phyloP scores from a whole-genome alignment of 495 filamentous ascomycete species.

The Neurospora sp. region DNA sequence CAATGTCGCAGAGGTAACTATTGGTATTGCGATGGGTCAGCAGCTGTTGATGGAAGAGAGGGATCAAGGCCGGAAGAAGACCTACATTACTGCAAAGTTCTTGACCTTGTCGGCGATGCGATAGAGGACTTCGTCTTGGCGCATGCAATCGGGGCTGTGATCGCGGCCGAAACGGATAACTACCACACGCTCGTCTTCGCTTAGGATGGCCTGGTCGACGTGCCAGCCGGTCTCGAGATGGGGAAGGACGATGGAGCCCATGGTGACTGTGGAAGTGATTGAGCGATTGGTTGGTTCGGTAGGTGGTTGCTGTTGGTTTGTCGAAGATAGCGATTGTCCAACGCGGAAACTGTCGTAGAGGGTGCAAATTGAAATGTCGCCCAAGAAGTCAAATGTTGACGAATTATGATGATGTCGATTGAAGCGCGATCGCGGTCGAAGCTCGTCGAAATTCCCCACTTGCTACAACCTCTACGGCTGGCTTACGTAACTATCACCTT shows the following conservation, averaged over 20 bases:
- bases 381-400: not conserved
- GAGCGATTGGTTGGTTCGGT: not conserved
- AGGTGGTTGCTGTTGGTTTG: not conserved
- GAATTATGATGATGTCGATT: not conserved
- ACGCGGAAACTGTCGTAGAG: not conserved
- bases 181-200: conserved; percentile 89
- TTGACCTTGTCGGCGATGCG: conserved; percentile 79
- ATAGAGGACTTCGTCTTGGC: conserved; percentile 89
- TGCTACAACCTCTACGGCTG: not conserved
- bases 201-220: conserved; percentile 65
- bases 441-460: not conserved
- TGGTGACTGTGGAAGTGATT: conserved; percentile 19
- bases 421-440: not conserved
- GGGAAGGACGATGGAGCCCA: conserved; percentile 89
- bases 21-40: not conserved
- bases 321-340: not conserved
- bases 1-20: conserved; percentile 85
- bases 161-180: conserved; percentile 88
- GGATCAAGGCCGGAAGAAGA: not conserved
- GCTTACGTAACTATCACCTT: not conserved
- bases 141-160: conserved; percentile 69
- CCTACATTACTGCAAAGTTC: conserved; percentile 74
- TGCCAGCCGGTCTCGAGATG: conserved; percentile 93
- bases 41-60: not conserved
- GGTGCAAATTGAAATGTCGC: not conserved